Percentiles rank a stretch among this genome's conserved stretches.
Evolutionary conservation across 495 filamentous ascomycete genomes (phyloP).

Genomic region (Xylaria telfairii): DNA sequence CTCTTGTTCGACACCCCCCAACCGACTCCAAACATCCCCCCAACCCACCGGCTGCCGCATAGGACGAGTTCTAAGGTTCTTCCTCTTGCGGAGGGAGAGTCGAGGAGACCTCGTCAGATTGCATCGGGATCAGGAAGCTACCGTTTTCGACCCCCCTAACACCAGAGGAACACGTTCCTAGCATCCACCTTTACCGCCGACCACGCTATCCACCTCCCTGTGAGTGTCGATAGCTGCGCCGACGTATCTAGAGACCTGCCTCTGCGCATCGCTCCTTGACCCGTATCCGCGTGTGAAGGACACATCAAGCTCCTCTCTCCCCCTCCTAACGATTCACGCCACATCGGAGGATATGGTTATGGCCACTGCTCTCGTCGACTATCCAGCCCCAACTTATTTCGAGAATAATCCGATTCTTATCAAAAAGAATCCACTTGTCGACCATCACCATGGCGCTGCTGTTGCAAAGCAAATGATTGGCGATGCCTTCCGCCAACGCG

Average conservation of each 20-base stretch:
- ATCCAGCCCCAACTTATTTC: slow-evolving; percentile 46
- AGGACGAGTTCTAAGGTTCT: slow-evolving; percentile 94
- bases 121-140: slow-evolving; percentile 76
- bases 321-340: slow-evolving; percentile 27
- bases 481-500: slow-evolving; percentile 79
- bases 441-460: slow-evolving; percentile 43
- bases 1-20: slow-evolving; percentile 59
- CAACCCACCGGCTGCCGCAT: slow-evolving; percentile 93
- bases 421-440: slow-evolving; percentile 48
- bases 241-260: slow-evolving; percentile 3
- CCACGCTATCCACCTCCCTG: slow-evolving; percentile 29
- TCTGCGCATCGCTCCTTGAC: slow-evolving; percentile 19
- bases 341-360: slow-evolving; percentile 58
- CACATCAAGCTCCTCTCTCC: slow-evolving; percentile 22
- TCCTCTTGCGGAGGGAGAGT: slow-evolving; percentile 96
- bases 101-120: slow-evolving; percentile 86
- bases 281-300: slow-evolving; percentile 23
- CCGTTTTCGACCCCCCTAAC: slow-evolving; percentile 90
- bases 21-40: slow-evolving; percentile 62
- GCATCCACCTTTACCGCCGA: slow-evolving; percentile 21
- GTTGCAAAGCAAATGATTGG: slow-evolving; percentile 69
- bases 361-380: slow-evolving; percentile 57
- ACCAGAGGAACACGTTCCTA: slow-evolving; percentile 43
- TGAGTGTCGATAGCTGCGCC: slow-evolving; percentile 9
- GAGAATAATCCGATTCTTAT: slow-evolving; percentile 54